phyloP scores from a whole-genome alignment of 306 rosid species.

The Quercus robur region DNA sequence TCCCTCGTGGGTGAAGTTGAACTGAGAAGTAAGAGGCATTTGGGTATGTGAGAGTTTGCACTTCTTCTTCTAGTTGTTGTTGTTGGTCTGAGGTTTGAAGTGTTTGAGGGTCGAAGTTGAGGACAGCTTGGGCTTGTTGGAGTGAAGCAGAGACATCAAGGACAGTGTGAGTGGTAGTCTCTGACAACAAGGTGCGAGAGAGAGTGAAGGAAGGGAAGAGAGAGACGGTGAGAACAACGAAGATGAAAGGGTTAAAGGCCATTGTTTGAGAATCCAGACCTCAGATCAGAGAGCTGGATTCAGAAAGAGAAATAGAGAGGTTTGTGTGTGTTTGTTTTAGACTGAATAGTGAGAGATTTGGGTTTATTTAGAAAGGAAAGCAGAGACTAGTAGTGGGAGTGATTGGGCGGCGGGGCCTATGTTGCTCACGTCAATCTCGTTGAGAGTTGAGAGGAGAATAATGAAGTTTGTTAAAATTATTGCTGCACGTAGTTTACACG shows the following conservation, averaged over 20 bases:
- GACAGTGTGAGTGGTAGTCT: constrained; percentile 2
- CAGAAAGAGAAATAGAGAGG: background rate
- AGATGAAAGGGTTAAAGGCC: constrained; percentile 31
- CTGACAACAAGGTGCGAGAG: constrained; percentile 32
- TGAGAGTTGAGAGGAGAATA: no score
- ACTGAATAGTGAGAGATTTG: constrained; percentile 4
- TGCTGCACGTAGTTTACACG: no score
- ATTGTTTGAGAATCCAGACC: constrained; percentile 3
- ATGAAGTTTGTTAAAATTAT: no score
- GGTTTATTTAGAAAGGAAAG: constrained; percentile 33
- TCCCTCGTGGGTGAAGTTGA: constrained; percentile 47
- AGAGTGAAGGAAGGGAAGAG: constrained; percentile 13
- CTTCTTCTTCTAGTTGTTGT: background rate
- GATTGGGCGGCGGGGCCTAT: no score
- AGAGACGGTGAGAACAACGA: constrained; percentile 7
- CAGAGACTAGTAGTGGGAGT: background rate
- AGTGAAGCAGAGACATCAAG: constrained; percentile 63
- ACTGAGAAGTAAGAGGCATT: constrained; percentile 30
- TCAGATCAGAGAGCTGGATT: constrained; percentile 8
- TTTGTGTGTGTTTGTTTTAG: background rate
- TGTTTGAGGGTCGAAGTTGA: constrained; percentile 33
- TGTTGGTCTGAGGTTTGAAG: background rate
- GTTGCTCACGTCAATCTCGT: no score
- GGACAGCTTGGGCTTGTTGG: constrained; percentile 48
- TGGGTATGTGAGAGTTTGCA: background rate